Base-by-base conservation (phyloP, 306 rosid genomes). In the Vigna reflexopilosa region DNA sequence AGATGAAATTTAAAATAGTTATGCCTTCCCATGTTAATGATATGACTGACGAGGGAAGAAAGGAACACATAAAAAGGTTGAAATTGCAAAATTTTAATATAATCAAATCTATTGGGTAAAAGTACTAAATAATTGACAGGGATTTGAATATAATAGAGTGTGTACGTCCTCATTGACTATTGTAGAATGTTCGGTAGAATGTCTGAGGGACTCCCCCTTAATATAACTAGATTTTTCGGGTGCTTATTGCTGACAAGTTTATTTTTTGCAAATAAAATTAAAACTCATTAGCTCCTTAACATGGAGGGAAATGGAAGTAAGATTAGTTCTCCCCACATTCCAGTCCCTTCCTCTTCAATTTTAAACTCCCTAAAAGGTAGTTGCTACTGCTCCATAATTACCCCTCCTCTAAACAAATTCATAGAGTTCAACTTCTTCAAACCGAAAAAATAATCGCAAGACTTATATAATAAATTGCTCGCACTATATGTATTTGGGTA, bases 351-450 rank as follows among this genome's bases (percentile, higher is more conserved):
- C 71, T 20, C 55, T 61, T 70, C 19, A 69, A 58, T 30, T 8
- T 56, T 69, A 13, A 56, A 45, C 38, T 78, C 42, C 71, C 56
- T 10, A 48, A 42, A 26, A 64, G 40, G 71, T 52, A 78, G 79
- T 73, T 54, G 50, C 73, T 65, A 65, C 51, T 49, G 11, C 47
- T 58, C 52, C 10, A 48, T 16, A 49, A 64, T 65, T 59, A 73
- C 11, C 40, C 61, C 67, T 28, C 50, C 44, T 63, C 72, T 62
- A 26, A 70, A 34, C 56, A 15, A 72, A 61, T 9, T 56, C 34
- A 15, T 34, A 24, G 75, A 56, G 57, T 69, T 73, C 48, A 57
- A 63, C 30, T 36, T 42, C 64, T 68, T 73, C 24, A 42, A 52
- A 68, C 16, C 12, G 34, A 32, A 45, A 40, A 49, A 61, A 24